These are phyloP conservation scores for Datisca glomerata DNA, from an alignment of 306 rosid genomes.

Conservation along the genomic window DNA sequence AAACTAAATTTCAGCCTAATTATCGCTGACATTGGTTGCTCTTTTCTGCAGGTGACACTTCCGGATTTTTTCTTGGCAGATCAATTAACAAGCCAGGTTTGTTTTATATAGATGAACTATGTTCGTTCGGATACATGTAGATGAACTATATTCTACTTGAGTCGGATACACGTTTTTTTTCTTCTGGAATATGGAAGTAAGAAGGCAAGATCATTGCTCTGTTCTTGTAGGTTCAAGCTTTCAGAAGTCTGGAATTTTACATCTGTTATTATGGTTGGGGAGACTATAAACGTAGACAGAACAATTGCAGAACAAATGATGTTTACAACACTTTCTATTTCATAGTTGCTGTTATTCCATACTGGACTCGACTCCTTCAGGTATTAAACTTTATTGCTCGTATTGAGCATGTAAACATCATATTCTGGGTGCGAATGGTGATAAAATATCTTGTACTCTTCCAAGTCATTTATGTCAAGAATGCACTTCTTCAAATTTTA, in stretches of 20 bases:
- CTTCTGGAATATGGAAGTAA: background rate
- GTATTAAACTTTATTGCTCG: constrained; percentile 12
- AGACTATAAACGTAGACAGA: constrained; percentile 33
- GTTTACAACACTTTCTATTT: constrained; percentile 34
- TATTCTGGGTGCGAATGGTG: too few species aligned
- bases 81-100: constrained; percentile 69
- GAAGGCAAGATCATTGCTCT: background rate
- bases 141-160: background rate
- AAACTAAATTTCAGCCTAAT: too few species aligned
- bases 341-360: constrained; percentile 43
- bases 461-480: too few species aligned
- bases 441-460: too few species aligned
- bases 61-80: constrained; percentile 71
- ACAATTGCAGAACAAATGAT: constrained; percentile 15
- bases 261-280: constrained; percentile 65
- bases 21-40: too few species aligned
- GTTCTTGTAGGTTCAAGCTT: constrained; percentile 41
- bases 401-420: background rate
- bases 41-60: constrained; percentile 42
- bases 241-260: constrained; percentile 57
- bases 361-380: constrained; percentile 54
- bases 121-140: background rate
- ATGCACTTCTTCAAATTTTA: too few species aligned
- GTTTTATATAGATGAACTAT: constrained; percentile 2
- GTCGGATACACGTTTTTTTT: background rate